Conservation (phyloP, 75 land plant species). For the Cryptomeria japonica region DNA sequence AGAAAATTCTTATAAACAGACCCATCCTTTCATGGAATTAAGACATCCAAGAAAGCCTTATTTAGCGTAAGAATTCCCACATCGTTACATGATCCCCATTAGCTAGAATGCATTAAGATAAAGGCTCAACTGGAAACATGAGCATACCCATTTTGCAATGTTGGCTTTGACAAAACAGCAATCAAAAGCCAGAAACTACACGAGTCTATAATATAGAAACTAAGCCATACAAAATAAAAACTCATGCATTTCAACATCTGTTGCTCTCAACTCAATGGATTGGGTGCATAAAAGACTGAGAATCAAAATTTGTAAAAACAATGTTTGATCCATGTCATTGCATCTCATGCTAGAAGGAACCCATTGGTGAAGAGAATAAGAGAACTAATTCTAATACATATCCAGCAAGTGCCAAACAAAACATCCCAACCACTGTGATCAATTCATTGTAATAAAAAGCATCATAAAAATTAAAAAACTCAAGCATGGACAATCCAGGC, state of each 20-base stretch:
- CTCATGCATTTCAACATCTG: too few relatives aligned
- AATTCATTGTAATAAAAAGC: neutral
- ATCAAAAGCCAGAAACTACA: too few relatives aligned
- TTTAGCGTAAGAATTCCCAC: neutral
- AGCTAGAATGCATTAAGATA: too few relatives aligned
- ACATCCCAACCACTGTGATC: neutral
- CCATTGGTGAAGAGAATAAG: neutral
- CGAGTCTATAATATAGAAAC: too few relatives aligned
- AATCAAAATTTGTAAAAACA: too few relatives aligned
- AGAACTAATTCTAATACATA: too few relatives aligned
- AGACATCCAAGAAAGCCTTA: neutral
- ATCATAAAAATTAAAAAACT: neutral
- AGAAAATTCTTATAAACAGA: too few relatives aligned
- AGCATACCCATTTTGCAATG: too few relatives aligned
- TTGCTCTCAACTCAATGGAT: too few relatives aligned
- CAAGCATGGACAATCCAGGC: neutral
- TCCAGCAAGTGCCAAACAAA: neutral
- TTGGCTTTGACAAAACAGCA: too few relatives aligned
- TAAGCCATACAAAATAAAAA: too few relatives aligned
- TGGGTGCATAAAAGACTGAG: neutral
- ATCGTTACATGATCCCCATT: neutral
- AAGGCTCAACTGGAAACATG: too few relatives aligned
- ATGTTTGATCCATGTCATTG: neutral
- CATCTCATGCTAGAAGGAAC: neutral
- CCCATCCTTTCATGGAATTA: neutral